Conservation (phyloP, 108 stramenopile genomes). For the Skeletonema marinoi region DNA sequence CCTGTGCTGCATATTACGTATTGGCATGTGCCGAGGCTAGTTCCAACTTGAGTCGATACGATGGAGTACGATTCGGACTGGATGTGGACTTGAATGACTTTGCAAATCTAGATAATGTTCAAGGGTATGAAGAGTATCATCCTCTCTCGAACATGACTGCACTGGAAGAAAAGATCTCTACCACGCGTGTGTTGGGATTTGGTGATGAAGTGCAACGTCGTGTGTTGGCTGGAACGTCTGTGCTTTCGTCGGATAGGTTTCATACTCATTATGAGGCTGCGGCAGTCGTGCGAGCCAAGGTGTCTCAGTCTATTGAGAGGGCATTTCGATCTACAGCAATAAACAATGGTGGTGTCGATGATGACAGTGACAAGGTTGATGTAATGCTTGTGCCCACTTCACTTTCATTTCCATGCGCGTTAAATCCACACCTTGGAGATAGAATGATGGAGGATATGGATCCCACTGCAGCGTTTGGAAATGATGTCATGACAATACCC, state of each 20-base stretch:
- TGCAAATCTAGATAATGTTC: not conserved
- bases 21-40: slow-evolving; percentile 96
- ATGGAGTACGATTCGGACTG: slow-evolving; percentile 92
- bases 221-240: slow-evolving; percentile 82
- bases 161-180: slow-evolving; percentile 74
- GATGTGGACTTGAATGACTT: slow-evolving; percentile 27
- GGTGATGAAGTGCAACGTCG: slow-evolving; percentile 83
- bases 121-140: not conserved
- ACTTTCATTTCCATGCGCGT: slow-evolving; percentile 56
- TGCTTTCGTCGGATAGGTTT: slow-evolving; percentile 86
- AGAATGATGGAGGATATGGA: slow-evolving; percentile 29
- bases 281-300: slow-evolving; percentile 64
- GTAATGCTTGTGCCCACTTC: slow-evolving; percentile 81
- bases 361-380: slow-evolving; percentile 54
- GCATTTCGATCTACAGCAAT: slow-evolving; percentile 36
- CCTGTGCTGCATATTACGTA: slow-evolving; percentile 94
- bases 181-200: slow-evolving; percentile 71
- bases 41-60: slow-evolving; percentile 95
- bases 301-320: slow-evolving; percentile 64
- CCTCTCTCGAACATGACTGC: slow-evolving; percentile 40
- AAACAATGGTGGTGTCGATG: not conserved
- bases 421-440: slow-evolving; percentile 36
- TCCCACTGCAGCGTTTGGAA: slow-evolving; percentile 79
- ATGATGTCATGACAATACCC: slow-evolving; percentile 93
- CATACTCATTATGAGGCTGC: slow-evolving; percentile 90